Conservation (phyloP, 2,329 filamentous ascomycete species). For the Coniochaeta sp. region DNA sequence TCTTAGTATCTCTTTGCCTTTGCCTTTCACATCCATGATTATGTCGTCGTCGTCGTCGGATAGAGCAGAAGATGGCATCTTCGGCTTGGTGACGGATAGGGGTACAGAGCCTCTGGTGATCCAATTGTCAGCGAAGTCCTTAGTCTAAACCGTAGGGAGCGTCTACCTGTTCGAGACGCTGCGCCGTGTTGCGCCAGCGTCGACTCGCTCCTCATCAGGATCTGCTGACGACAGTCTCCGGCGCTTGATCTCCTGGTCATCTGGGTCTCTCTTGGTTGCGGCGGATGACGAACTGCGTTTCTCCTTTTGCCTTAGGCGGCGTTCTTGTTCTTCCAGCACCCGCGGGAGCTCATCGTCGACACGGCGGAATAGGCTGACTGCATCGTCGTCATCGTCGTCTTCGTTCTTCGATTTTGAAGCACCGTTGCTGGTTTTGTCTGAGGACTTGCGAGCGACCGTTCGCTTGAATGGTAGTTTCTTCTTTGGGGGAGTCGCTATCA, state of each 20-base stretch:
- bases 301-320: conserved; percentile 10
- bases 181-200: not conserved
- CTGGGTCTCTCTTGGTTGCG: not conserved
- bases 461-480: conserved; percentile 18
- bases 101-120: not conserved
- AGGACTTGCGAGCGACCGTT: conserved; percentile 9
- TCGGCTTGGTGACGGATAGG: not conserved
- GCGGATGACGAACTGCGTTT: conserved; percentile 12
- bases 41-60: conserved; percentile 10
- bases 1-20: conserved; percentile 13
- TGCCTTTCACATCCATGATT: conserved; percentile 14
- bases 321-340: conserved; percentile 15
- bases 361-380: conserved; percentile 41
- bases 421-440: not conserved
- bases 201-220: conserved; percentile 4
- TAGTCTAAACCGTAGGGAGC: not conserved
- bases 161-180: not conserved
- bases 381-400: conserved; percentile 21
- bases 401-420: conserved; percentile 3
- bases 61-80: not conserved
- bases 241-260: conserved; percentile 13
- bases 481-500: conserved; percentile 3
- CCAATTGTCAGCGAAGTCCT: conserved; percentile 1
- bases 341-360: conserved; percentile 41
- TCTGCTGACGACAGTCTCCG: conserved; percentile 11